phyloP scores from a whole-genome alignment of 371 early-diverging fungal genomes.

The Dichotomocladium elegans region DNA sequence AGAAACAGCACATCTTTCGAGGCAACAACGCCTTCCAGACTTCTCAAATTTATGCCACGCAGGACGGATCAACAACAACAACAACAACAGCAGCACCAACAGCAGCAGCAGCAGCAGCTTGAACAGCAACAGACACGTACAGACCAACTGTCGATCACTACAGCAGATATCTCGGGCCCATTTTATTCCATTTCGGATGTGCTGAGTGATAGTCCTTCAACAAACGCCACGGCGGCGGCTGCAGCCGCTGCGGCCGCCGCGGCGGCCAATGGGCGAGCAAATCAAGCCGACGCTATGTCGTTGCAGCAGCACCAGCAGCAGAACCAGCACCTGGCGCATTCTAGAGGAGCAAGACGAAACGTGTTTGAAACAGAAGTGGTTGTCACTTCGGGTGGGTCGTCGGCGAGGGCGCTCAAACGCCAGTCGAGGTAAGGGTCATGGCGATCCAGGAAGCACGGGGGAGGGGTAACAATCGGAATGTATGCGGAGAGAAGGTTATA shows the following conservation, averaged over 20 bases:
- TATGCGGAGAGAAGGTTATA: no score
- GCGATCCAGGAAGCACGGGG: no score
- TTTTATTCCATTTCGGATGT: slow-evolving; percentile 52
- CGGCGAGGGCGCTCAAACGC: slow-evolving; percentile 21
- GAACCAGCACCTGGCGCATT: not conserved
- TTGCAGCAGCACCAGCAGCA: no score
- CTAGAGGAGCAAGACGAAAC: slow-evolving; percentile 37
- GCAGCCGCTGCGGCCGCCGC: slow-evolving; percentile 17
- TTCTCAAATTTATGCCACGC: slow-evolving; percentile 42
- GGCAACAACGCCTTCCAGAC: slow-evolving; percentile 16
- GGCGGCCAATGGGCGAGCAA: slow-evolving; percentile 11
- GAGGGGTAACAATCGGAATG: no score
- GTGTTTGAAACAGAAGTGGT: slow-evolving; percentile 36
- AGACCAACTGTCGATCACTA: slow-evolving; percentile 9
- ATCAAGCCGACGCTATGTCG: no score
- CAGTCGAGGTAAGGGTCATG: slow-evolving; percentile 39
- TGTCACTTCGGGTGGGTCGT: slow-evolving; percentile 39
- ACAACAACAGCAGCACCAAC: not conserved
- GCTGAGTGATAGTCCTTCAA: slow-evolving; percentile 24
- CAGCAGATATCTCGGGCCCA: slow-evolving; percentile 40
- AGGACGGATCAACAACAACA: slow-evolving; percentile 7
- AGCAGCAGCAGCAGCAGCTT: not conserved
- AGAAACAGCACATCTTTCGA: slow-evolving; percentile 8
- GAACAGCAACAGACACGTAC: no score
- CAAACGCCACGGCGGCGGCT: slow-evolving; percentile 9